A percentile compares a stretch with the other conserved stretches of the same genome.
Evolutionary conservation across 805 yeast genomes (phyloP).

Genomic region (Wickerhamiella alocasiicola): DNA sequence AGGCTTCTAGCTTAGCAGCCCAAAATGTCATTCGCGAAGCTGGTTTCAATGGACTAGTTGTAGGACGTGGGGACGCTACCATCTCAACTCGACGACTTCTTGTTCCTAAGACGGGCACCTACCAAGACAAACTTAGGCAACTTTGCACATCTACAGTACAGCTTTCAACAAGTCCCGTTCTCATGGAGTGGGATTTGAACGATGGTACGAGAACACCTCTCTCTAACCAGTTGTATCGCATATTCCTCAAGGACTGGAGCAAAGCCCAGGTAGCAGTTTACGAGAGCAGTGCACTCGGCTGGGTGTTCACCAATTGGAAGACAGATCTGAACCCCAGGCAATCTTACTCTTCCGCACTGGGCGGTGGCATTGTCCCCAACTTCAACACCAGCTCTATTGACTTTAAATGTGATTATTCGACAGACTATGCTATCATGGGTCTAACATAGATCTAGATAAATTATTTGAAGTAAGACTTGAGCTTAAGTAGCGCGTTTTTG

Average conservation of each 20-base stretch:
- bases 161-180: background rate
- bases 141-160: conserved; percentile 32
- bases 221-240: conserved; percentile 46
- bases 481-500: background rate
- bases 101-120: conserved; percentile 37
- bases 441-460: background rate
- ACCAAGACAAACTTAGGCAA: conserved; percentile 75
- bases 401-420: background rate
- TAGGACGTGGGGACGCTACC: conserved; percentile 52
- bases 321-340: background rate
- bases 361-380: conserved; percentile 7
- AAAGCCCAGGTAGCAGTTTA: conserved; percentile 77
- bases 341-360: background rate
- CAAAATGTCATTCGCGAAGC: conserved; percentile 61
- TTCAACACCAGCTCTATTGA: conserved; percentile 5
- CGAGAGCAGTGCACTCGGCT: conserved; percentile 25
- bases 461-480: background rate
- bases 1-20: conserved; percentile 46
- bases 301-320: conserved; percentile 4
- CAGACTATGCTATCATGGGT: conserved; percentile 5
- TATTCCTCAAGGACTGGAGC: conserved; percentile 48
- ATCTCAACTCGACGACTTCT: background rate
- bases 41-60: conserved; percentile 47
- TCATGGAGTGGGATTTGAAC: conserved; percentile 20
- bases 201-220: conserved; percentile 28